Evolutionary conservation across 768 basidiomycete species (phyloP), one percentile per base, ranked within the genome.

Genomic region (Tulasnella sp.): DNA sequence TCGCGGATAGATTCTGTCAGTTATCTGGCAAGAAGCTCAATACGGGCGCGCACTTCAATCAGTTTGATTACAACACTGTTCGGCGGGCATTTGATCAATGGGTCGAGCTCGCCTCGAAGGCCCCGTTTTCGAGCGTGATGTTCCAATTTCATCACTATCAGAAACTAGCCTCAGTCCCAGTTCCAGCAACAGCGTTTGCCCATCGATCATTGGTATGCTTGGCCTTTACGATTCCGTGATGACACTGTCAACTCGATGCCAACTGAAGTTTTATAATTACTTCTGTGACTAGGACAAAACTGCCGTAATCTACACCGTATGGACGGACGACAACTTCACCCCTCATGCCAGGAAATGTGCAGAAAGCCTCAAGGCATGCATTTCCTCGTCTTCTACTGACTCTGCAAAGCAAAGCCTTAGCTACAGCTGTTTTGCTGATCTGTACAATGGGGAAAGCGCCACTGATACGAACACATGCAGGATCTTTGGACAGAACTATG

Each of bases 141-240:
- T 54, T 27, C 42, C 51, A 61, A 32, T 45, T 42, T 51, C 44
- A 42, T 30, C 13, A 34, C 23, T 45, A 24, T 15, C 32, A 26
- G n/a, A 61, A 54, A 26, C 3, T 61, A 24, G 23, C 53, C 2
- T 15, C 34, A 5, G 42, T 61, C 1, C 38, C 59, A 17, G 21
- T 54, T 13, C 38, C 32, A 13, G 53, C 55, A 1, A 44, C 59
- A 42, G 59, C 59, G 10, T 54, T 50, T 59, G 58, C 32, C 9
- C 58, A 51, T 30, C 45, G 58, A 19, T 13, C 38, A 19, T 26
- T 21, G n/a, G 59, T 61, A 41, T 21, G 50, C 43, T 32, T 34
- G 4, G 19, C 23, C 21, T 24, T 26, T 13, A 2, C 17, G 2
- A 19, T n/a, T n/a, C n/a, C n/a, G n/a, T n/a, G n/a, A n/a, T n/a